Percentiles rank a stretch among this genome's conserved stretches.
Conservation (phyloP, 2,329 filamentous ascomycete genomes). For the Cryphonectria radicalis region DNA sequence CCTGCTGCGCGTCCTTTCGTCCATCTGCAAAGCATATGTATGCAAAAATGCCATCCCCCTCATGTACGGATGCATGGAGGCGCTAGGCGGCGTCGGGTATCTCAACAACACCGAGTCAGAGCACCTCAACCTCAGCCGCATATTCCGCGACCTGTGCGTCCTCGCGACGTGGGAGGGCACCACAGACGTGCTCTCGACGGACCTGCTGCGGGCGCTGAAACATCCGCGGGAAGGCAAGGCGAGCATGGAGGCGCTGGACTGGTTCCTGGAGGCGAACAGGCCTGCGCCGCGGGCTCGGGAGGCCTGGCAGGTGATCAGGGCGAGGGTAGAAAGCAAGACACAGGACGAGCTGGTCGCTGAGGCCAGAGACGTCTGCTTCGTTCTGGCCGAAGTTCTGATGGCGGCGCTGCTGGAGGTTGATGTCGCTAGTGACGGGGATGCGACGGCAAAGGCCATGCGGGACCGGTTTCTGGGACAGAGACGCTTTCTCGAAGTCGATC, state of each 20-base stretch:
- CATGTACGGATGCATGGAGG: conserved; percentile 64
- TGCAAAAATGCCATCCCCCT: conserved; percentile 55
- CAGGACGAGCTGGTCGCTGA: conserved; percentile 49
- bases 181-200: conserved; percentile 68
- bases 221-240: conserved; percentile 35
- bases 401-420: conserved; percentile 49
- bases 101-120: conserved; percentile 64
- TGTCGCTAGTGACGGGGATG: conserved; percentile 42
- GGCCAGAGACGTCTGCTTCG: conserved; percentile 50
- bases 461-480: conserved; percentile 43
- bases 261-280: conserved; percentile 34
- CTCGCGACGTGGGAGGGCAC: conserved; percentile 66
- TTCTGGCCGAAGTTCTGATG: conserved; percentile 49
- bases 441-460: conserved; percentile 45
- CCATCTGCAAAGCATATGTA: conserved; percentile 62
- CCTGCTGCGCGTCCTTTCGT: conserved; percentile 62
- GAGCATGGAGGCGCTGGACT: conserved; percentile 48
- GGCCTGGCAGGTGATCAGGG: conserved; percentile 47
- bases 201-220: conserved; percentile 53
- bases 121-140: conserved; percentile 66
- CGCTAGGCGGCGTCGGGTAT: conserved; percentile 69
- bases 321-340: conserved; percentile 40
- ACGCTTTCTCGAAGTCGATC: conserved; percentile 29
- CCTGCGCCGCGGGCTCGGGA: conserved; percentile 35
- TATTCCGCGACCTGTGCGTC: conserved; percentile 68